A percentile compares a stretch with the other conserved stretches of the same genome.
These are phyloP conservation scores for Salix exigua DNA, from an alignment of 345 rosid species.

Conservation along the genomic window DNA sequence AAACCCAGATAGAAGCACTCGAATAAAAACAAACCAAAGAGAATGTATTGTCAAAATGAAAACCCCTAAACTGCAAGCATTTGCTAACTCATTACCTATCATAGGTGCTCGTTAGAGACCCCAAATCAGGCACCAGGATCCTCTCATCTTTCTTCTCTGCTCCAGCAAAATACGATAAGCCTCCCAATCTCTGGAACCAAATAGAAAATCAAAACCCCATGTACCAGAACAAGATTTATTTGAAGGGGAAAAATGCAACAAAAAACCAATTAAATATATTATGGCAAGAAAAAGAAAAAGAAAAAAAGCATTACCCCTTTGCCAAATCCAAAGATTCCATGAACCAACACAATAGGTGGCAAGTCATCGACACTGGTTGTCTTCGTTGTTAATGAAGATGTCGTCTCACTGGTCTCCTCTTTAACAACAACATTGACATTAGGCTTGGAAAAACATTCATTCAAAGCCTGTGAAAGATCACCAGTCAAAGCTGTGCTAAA, in stretches of 20 bases:
- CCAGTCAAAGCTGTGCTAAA: conserved; percentile 91
- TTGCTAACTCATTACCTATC: conserved; percentile 55
- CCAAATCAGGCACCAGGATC: conserved; percentile 96
- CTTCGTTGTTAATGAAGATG: neutral
- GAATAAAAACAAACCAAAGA: neutral
- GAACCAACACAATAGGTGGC: conserved; percentile 90
- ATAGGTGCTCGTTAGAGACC: conserved; percentile 83
- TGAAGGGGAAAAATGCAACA: neutral
- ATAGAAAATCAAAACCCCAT: conserved; percentile 15
- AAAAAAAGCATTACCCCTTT: conserved; percentile 58
- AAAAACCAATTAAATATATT: neutral
- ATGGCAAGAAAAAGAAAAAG: neutral
- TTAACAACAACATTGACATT: conserved; percentile 37
- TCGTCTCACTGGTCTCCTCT: conserved; percentile 17
- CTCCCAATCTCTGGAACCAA: conserved; percentile 65
- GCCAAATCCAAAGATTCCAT: conserved; percentile 98
- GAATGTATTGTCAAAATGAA: neutral
- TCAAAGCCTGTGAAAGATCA: conserved; percentile 60
- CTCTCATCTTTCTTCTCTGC: conserved; percentile 97
- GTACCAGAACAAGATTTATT: neutral
- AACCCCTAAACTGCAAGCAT: neutral
- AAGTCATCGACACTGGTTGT: conserved; percentile 31
- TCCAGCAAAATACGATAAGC: conserved; percentile 91
- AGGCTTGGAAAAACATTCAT: conserved; percentile 47
- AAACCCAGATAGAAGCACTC: conserved; percentile 15